Evolutionary conservation across 2,329 filamentous ascomycete species (phyloP).

Genomic region (Cryoendolithus antarcticus): DNA sequence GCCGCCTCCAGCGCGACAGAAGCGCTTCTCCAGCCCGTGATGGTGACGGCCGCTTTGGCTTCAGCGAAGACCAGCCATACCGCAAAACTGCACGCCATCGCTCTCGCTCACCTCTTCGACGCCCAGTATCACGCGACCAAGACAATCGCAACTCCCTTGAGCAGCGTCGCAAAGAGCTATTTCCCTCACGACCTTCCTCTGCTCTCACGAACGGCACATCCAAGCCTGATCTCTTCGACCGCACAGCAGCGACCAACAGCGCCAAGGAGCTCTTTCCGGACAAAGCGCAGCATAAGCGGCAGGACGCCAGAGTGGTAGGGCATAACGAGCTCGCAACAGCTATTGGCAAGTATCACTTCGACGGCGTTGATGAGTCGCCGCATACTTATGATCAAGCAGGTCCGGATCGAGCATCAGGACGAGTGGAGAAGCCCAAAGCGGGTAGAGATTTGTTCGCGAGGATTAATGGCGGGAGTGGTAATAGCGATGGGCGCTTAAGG

Average conservation of each 20-base stretch:
- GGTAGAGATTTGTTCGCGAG: conserved; percentile 12
- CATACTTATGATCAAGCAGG: conserved; percentile 10
- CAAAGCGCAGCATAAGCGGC: conserved; percentile 29
- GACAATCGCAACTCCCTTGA: conserved; percentile 12
- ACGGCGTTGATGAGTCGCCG: conserved; percentile 8
- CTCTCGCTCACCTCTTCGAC: conserved; percentile 25
- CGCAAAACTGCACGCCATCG: conserved; percentile 30
- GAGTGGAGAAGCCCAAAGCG: conserved; percentile 3
- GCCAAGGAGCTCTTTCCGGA: not conserved
- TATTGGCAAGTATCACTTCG: conserved; percentile 16
- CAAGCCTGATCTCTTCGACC: conserved; percentile 1
- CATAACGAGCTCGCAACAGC: conserved; percentile 13
- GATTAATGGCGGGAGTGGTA: conserved; percentile 7
- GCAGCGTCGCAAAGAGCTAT: conserved; percentile 29
- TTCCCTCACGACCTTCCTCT: conserved; percentile 11
- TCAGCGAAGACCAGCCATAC: conserved; percentile 37
- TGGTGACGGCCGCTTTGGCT: conserved; percentile 36
- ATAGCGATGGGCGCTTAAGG: conserved; percentile 3
- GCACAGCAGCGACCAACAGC: not conserved
- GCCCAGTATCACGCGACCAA: conserved; percentile 1
- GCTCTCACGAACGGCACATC: not conserved
- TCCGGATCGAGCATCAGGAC: conserved; percentile 3
- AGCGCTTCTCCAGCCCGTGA: conserved; percentile 45
- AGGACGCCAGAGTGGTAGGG: conserved; percentile 28
- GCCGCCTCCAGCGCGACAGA: conserved; percentile 41